These are phyloP conservation scores for Xylariales sp. DNA, from an alignment of 2,329 filamentous ascomycete species.

Conservation along the genomic window DNA sequence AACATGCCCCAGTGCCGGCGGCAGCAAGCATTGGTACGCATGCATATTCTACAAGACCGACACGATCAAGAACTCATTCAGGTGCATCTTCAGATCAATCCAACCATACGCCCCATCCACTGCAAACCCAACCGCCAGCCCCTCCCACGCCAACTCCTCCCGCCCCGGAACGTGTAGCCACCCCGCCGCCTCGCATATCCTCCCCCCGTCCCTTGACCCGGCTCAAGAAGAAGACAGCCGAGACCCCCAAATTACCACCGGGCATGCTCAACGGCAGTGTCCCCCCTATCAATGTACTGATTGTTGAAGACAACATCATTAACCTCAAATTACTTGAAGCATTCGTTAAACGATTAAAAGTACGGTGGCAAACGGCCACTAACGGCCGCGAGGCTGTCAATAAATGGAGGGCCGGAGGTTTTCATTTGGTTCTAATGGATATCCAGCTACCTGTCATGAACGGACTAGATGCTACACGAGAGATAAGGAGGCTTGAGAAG, in stretches of 20 bases:
- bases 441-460: slow-evolving; percentile 97
- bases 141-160: slow-evolving; percentile 46
- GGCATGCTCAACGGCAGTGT: slow-evolving; percentile 76
- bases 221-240: slow-evolving; percentile 44
- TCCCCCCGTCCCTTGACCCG: slow-evolving; percentile 45
- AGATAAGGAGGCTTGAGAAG: slow-evolving; percentile 84
- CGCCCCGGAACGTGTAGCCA: slow-evolving; percentile 54
- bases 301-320: slow-evolving; percentile 98
- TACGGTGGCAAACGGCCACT: slow-evolving; percentile 95
- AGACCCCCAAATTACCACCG: slow-evolving; percentile 46
- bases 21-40: slow-evolving; percentile 31
- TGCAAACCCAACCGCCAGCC: slow-evolving; percentile 29
- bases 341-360: slow-evolving; percentile 92
- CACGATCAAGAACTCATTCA: slow-evolving; percentile 55
- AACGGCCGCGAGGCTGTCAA: slow-evolving; percentile 89
- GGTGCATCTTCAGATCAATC: slow-evolving; percentile 50
- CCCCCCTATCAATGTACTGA: slow-evolving; percentile 93
- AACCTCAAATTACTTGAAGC: slow-evolving; percentile 90
- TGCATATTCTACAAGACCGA: slow-evolving; percentile 33
- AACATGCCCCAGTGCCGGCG: slow-evolving; percentile 16
- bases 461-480: slow-evolving; percentile 88
- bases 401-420: slow-evolving; percentile 90
- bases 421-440: slow-evolving; percentile 96
- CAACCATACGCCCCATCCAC: slow-evolving; percentile 24
- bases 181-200: slow-evolving; percentile 41